phyloP scores from a whole-genome alignment of 805 yeast genomes.

The Candida koratica region DNA sequence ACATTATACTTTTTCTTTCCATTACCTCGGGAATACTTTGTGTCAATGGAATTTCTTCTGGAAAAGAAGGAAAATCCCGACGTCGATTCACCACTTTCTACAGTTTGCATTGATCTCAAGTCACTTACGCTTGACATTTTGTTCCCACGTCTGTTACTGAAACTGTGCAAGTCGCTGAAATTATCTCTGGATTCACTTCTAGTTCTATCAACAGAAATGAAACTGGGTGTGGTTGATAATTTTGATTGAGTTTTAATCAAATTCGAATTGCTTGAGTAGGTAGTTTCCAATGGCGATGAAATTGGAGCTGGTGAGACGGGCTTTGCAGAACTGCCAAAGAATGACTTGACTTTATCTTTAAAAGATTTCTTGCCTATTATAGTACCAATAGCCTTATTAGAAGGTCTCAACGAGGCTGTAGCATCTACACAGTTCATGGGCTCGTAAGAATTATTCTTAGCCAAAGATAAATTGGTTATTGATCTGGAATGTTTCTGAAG shows the following conservation, averaged over 20 bases:
- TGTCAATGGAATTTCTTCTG: slow-evolving; percentile 12
- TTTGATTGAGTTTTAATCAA: slow-evolving; percentile 1
- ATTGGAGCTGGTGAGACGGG: slow-evolving; percentile 5
- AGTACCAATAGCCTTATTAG: slow-evolving; percentile 10
- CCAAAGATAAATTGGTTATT: slow-evolving; percentile 13
- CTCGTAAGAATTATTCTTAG: slow-evolving; percentile 15
- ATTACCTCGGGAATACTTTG: slow-evolving; percentile 12
- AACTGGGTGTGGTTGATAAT: slow-evolving; percentile 9
- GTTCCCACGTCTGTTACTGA: slow-evolving; percentile 4
- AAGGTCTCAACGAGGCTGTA: slow-evolving; percentile 12
- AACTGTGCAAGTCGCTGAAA: slow-evolving; percentile 4
- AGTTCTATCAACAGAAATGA: slow-evolving; percentile 15
- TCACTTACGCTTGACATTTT: slow-evolving; percentile 14
- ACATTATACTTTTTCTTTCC: slow-evolving; percentile 17
- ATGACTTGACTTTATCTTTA: slow-evolving; percentile 14
- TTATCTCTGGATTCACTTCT: slow-evolving; percentile 13
- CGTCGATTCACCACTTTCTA: slow-evolving; percentile 15
- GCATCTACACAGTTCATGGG: slow-evolving; percentile 13
- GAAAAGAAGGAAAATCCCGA: slow-evolving; percentile 18
- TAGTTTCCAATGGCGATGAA: slow-evolving; percentile 15
- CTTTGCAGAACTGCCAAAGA: slow-evolving; percentile 10
- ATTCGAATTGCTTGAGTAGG: slow-evolving; percentile 13
- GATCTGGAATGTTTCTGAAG: slow-evolving; percentile 15
- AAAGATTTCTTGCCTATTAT: slow-evolving; percentile 14
- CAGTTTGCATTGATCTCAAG: slow-evolving; percentile 13